Evolutionary conservation across 768 basidiomycete species (phyloP), one percentile per base, ranked within the genome.

Genomic region (Suillus variegatus): DNA sequence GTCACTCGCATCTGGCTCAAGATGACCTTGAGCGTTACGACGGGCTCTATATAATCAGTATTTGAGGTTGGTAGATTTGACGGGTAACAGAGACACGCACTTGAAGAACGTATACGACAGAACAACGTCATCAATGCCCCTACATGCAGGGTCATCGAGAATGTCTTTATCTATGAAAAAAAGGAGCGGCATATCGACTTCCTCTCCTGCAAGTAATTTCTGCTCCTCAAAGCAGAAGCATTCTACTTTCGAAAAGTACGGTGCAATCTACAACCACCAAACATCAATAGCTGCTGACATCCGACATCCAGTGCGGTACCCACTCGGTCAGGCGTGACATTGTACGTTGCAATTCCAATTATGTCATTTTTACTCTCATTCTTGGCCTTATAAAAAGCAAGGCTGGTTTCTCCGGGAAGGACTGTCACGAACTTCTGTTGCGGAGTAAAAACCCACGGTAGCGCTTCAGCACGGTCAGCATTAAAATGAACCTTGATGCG

Each of bases 221-320:
- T 99, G 97, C 75, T 99, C 97, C 76, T 99, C 97, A 70, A 99
- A 99, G 78, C 97, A 99, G 82, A 99, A 99, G 70, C 97, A 99
- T 77, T 99, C 97, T 14, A 99, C 95, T 80, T 99, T 99, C 60
- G 96, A 95, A 74, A 99, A 99, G 77, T 99, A 99, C 0, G 97
- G 95, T 10, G 97, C 97, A 69, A 99, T 86, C 97, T 98, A 72
- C 22, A 51, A 51, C 25, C 18, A 47, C 61, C 13, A 67, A 52
- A 43, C 9, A 44, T 46, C 20, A 25, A 18, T 28, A 28, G 38
- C 20, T 22, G 60, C 41, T 18, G 13, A 38, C 18, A n/a, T 46
- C 41, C 6, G 18, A 43, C 28, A 47, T 20, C 40, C 22, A 47
- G 8, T 36, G 35, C 18, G 1, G 13, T 10, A 81, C 90, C 55